Conservation (phyloP, 1,284 basidiomycete genomes). For the Pseudozyma hubeiensis region DNA sequence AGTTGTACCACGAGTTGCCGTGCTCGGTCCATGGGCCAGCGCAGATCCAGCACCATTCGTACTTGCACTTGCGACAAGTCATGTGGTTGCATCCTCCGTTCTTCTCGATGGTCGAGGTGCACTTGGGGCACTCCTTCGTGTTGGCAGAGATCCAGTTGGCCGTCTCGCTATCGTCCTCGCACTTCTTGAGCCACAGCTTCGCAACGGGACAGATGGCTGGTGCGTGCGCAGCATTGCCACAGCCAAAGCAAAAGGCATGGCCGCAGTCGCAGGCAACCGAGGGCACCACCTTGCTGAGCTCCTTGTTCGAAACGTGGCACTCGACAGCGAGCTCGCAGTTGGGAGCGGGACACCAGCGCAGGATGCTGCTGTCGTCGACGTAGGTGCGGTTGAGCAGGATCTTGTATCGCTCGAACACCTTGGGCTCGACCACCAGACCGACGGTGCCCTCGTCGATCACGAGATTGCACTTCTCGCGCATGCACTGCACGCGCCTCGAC, state of each 20-base stretch:
- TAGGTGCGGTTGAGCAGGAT: constrained; percentile 89
- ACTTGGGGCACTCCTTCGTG: constrained; percentile 92
- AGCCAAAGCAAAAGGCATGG: constrained; percentile 76
- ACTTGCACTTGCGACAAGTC: constrained; percentile 65
- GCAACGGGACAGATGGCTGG: constrained; percentile 90
- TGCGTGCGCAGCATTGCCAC: constrained; percentile 77
- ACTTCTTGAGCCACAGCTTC: constrained; percentile 95
- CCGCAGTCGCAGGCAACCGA: constrained; percentile 82
- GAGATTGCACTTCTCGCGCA: constrained; percentile 87
- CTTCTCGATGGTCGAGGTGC: constrained; percentile 98
- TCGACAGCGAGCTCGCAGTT: constrained; percentile 82
- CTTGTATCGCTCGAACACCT: constrained; percentile 74
- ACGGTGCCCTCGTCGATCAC: constrained; percentile 73
- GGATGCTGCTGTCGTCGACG: constrained; percentile 82
- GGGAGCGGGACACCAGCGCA: constrained; percentile 89
- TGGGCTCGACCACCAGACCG: constrained; percentile 65
- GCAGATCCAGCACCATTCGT: constrained; percentile 76
- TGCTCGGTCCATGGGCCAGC: constrained; percentile 96
- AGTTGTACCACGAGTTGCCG: constrained; percentile 96
- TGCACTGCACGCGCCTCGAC: constrained; percentile 83
- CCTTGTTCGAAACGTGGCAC: constrained; percentile 76
- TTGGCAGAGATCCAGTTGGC: constrained; percentile 99
- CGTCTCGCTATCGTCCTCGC: constrained; percentile 95
- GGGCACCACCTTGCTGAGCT: constrained; percentile 82
- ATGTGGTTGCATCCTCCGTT: constrained; percentile 87